Evolutionary conservation across 352 stramenopile species (phyloP), one percentile per base, ranked within the genome.

Genomic region (Globisporangium nagaii): DNA sequence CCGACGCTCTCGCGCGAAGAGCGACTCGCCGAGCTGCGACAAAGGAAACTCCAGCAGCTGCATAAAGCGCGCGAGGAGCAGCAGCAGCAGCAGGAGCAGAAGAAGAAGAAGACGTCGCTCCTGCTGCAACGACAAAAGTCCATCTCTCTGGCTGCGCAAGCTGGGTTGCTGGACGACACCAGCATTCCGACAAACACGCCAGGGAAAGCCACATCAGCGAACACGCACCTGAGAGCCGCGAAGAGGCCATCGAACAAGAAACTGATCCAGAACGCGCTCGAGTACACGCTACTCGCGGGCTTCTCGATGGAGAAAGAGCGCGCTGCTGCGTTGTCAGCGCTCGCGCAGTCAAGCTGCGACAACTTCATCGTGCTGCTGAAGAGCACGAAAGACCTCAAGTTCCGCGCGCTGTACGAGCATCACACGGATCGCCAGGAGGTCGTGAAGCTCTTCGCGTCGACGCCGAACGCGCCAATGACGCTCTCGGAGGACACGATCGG

Each of bases 341-440:
- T 93, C 3, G 44, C 56, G 1, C 51, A 74, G 40, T 87, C 80
- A 8, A 32, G 54, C 0, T 75, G 70, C 22, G 77, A 89, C 28
- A 91, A 88, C 55, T 91, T 89, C 41, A 62, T 91, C 36, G 77
- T 93, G 22, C 52, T 90, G 19, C 66, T 93, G 12, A 89, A 89
- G 52, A 88, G 71, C 31, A 56, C 79, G 9, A 85, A 75, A 37
- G 81, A 91, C 31, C 60, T 91, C 22, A 75, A 89, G 56, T 90
- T 91, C 34, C 75, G 82, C 24, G 83, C 70, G 9, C 41, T 93
- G 22, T 93, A 91, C 60, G 77, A 86, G 49, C 76, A 74, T 32
- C 67, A 78, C n/a, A 60, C 74, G 0, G 75, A 85, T 20, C 59
- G 50, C n/a, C 60, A 73, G 22, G 66, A 56, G 4, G 72, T 78